Percentiles rank a stretch among this genome's conserved stretches.
Conservation (phyloP, 202 grass and related monocot species). For the Zizania palustris region DNA sequence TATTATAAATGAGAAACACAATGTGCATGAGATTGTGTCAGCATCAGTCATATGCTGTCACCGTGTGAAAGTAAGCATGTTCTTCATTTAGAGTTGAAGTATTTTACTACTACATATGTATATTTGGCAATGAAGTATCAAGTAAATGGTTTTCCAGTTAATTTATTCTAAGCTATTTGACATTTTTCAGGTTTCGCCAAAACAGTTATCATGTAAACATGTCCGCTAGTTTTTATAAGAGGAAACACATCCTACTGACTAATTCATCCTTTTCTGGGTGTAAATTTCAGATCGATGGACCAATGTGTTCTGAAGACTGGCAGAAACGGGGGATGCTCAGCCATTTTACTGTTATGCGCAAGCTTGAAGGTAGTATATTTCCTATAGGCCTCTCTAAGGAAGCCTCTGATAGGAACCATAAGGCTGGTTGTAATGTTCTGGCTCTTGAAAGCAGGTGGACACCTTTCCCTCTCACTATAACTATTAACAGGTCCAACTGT, state of each 20-base stretch:
- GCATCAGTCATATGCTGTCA: constrained; percentile 95
- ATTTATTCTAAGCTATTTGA: not conserved
- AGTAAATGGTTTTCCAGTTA: constrained; percentile 18
- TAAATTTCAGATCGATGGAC: constrained; percentile 75
- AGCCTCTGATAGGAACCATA: constrained; percentile 75
- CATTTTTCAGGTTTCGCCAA: constrained; percentile 1
- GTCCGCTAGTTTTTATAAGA: not conserved
- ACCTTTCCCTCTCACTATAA: constrained; percentile 28
- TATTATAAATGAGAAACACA: constrained; percentile 77
- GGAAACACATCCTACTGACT: constrained; percentile 27
- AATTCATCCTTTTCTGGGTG: constrained; percentile 14
- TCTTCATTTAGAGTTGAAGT: constrained; percentile 25
- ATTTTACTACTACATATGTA: constrained; percentile 32
- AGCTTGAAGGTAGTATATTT: constrained; percentile 91
- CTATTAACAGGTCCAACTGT: constrained; percentile 33
- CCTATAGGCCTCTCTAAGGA: constrained; percentile 82
- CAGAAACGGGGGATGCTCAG: constrained; percentile 60
- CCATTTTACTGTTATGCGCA: constrained; percentile 95
- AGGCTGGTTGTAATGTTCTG: constrained; percentile 66
- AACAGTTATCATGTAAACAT: not conserved
- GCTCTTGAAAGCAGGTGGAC: constrained; percentile 82
- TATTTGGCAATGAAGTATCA: constrained; percentile 23
- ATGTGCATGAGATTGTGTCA: constrained; percentile 91
- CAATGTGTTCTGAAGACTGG: constrained; percentile 90
- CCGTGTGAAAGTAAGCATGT: constrained; percentile 69